Base-by-base conservation (phyloP, 2,329 filamentous ascomycete genomes). In the Fusarium austroafricanum region DNA sequence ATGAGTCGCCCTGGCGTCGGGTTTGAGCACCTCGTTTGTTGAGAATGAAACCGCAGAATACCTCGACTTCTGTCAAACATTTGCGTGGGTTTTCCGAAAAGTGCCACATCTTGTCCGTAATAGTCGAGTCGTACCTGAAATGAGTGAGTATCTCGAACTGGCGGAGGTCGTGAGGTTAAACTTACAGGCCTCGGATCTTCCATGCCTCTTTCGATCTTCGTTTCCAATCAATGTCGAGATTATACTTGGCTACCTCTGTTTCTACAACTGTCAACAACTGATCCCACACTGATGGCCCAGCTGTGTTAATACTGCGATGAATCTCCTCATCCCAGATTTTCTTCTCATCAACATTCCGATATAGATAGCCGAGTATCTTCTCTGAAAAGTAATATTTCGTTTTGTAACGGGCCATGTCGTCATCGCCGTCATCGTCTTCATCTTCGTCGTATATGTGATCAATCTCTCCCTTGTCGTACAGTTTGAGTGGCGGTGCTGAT, bases 281-380 rank as follows among this genome's bases (percentile, higher is more conserved):
- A 4, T 81, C 75, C 83, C 84, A 87, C 4, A 87, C 78, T 0
- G 80, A 78, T 1, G 71, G 58, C 0, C 77, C 77, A 3, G 46
- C 60, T 12, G 49, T 71, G 10, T 67, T 71, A 6, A 76, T 65
- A 1, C 49, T 68, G 15, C 74, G 73, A 43, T 76, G 80, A 38
- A 85, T 82, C 17, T 89, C 77, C 7, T 84, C 75, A 10, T 77
- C 70, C 81, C 89, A 90, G 42, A 94, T 91, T 52, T 84, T 83
- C 44, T 83, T 82, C 76, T 96, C 92, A 69, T 96, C 88, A 12
- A 96, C 89, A 0, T 83, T 85, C 3, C 92, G 87, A 74, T 92
- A 96, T 0, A 96, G 81, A 6, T 83, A 78, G 0, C 93, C 93
- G 0, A 96, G 83, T 0, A 91, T 82, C 68, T 92, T 93, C 0